Evolutionary conservation across 345 rosid species (phyloP).

Genomic region (Hibiscus trionum): DNA sequence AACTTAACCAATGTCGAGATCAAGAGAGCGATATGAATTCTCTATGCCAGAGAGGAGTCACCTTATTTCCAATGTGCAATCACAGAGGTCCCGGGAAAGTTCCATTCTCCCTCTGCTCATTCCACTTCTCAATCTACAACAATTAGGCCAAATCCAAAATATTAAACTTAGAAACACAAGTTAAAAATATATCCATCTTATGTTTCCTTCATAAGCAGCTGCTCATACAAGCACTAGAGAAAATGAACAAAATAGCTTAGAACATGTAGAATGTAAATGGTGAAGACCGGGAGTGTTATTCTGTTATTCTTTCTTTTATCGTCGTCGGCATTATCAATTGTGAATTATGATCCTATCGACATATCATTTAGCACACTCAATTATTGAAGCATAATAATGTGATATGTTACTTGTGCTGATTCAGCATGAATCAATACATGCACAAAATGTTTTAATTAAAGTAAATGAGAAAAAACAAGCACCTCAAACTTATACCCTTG

Average conservation of each 20-base stretch:
- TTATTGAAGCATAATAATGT: not conserved
- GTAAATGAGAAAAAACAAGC: not conserved
- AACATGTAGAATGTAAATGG: not conserved
- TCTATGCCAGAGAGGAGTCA: constrained; percentile 12
- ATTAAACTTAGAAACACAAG: not conserved
- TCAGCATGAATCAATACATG: not conserved
- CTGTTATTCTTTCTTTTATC: not conserved
- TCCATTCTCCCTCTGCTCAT: constrained; percentile 80
- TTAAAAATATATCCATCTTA: not conserved
- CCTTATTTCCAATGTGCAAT: constrained; percentile 3
- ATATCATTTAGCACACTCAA: not conserved
- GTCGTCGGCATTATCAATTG: too few relatives aligned
- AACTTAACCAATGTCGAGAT: not conserved
- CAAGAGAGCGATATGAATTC: not conserved
- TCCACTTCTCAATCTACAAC: constrained; percentile 66
- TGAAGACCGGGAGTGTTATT: not conserved
- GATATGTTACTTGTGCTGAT: not conserved
- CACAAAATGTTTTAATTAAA: too few relatives aligned
- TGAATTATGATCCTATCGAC: too few relatives aligned
- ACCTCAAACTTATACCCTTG: not conserved
- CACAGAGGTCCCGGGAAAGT: constrained; percentile 79
- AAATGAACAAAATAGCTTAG: not conserved
- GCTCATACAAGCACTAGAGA: not conserved
- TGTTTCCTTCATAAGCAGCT: not conserved
- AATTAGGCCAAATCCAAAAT: not conserved